A percentile compares a stretch with the other conserved stretches of the same genome.
Conservation (phyloP, 1,284 basidiomycete genomes). For the Kwoniella shivajii region DNA sequence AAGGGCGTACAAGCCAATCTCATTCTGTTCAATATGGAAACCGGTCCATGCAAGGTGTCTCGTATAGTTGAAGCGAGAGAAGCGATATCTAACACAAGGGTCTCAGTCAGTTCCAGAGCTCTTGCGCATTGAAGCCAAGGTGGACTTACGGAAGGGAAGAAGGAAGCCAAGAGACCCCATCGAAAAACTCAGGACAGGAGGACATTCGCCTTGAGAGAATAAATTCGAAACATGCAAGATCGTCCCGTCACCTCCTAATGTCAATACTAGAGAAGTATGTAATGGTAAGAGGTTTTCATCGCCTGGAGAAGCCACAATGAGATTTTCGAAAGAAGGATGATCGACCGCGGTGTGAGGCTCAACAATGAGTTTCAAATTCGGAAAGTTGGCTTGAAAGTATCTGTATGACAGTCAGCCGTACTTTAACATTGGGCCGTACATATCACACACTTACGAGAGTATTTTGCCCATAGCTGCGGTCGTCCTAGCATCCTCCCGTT, state of each 20-base stretch:
- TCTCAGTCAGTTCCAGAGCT: neutral
- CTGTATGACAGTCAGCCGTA: constrained; percentile 15
- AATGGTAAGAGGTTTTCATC: constrained; percentile 30
- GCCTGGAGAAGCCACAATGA: constrained; percentile 36
- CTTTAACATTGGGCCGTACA: constrained; percentile 56
- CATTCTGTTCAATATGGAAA: constrained; percentile 78
- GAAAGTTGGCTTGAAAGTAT: constrained; percentile 33
- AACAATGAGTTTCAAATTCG: constrained; percentile 38
- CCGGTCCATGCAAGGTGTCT: constrained; percentile 60
- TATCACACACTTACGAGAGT: constrained; percentile 53
- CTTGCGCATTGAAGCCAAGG: neutral
- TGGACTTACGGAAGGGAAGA: constrained; percentile 81
- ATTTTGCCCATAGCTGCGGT: constrained; percentile 53
- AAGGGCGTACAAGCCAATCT: constrained; percentile 78
- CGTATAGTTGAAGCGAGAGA: constrained; percentile 69
- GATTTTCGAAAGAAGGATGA: constrained; percentile 35
- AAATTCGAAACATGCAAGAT: constrained; percentile 92
- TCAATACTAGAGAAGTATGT: constrained; percentile 78
- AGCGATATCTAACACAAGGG: constrained; percentile 42
- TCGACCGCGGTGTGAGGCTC: constrained; percentile 47
- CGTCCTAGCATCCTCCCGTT: constrained; percentile 55
- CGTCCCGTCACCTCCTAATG: constrained; percentile 92
- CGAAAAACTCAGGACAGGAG: constrained; percentile 92
- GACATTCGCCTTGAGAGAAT: constrained; percentile 81
- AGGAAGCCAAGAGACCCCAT: constrained; percentile 95